Base-by-base conservation (phyloP, 176 grass and related monocot species). In the Otatea glauca region DNA sequence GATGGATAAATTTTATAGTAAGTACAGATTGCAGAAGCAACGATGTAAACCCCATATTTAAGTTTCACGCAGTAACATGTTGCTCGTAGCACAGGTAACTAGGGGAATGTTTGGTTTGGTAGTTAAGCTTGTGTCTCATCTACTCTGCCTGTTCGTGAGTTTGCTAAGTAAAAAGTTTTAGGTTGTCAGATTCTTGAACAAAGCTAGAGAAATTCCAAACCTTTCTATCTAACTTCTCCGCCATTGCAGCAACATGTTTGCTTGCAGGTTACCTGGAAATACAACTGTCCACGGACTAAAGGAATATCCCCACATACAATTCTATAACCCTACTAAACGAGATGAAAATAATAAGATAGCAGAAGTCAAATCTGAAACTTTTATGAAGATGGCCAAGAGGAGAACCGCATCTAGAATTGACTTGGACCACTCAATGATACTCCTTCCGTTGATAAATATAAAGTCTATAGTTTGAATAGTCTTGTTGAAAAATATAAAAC, bases 41-140 rank as follows among this genome's bases (percentile, higher is more conserved):
- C 58, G 15, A 59, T 9, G 5, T 65, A 29, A 47, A 48, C 59
- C 76, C 54, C 54, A 23, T 58, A 58, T 1, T 20, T 9, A 23
- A 58, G 74, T 9, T 20, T 21, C 49, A 20, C n/a, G 72, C 50
- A 75, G 29, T 18, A 80, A 77, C 66, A 54, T 64, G 73, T 72
- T 44, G 55, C 86, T 83, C 83, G 43, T 35, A 43, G 14, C 20
- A 64, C 50, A 70, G 51, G 27, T 59, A 48, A 74, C 9, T 32
- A 42, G 62, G 5, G 6, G 29, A 4, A 62, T 64, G 74, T 80
- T 83, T 87, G 68, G 85, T 91, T 80, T 45, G 55, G 68, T 79
- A 76, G 86, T 53, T 83, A 82, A 81, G 62, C 61, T 27, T 63
- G 49, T 78, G 82, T 91, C 86, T 77, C 86, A 88, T 72, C 90